Percentiles rank a stretch among this genome's conserved stretches.
Evolutionary conservation across 2,329 filamentous ascomycete species (phyloP).

Genomic region (Sclerotinia minor): DNA sequence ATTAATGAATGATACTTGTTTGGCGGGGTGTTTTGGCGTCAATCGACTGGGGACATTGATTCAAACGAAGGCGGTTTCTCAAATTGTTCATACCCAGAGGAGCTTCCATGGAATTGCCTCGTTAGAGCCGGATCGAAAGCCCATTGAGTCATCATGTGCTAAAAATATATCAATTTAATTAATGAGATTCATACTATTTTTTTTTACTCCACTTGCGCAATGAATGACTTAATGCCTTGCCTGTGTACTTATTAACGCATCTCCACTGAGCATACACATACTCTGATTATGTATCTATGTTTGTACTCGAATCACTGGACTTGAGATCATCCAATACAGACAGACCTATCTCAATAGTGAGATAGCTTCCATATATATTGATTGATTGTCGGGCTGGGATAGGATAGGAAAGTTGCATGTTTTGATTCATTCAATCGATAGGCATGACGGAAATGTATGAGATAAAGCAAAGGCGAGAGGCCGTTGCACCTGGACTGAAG

Average conservation of each 20-base stretch:
- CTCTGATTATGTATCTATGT: neutral
- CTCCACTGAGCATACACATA: neutral
- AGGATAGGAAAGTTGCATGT: too few species aligned
- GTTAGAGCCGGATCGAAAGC: neutral
- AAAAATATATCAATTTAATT: neutral
- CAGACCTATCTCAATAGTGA: too few species aligned
- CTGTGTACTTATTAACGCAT: neutral
- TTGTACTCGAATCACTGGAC: too few species aligned
- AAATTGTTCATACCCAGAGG: slow-evolving; percentile 11
- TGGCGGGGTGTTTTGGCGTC: slow-evolving; percentile 3
- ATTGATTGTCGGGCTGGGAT: too few species aligned
- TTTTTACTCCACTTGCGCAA: neutral
- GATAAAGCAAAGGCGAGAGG: too few species aligned
- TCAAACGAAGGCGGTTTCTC: neutral
- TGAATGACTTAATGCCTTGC: neutral
- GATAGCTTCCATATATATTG: too few species aligned
- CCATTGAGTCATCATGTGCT: neutral
- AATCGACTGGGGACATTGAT: neutral
- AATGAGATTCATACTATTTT: neutral
- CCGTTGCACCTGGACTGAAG: too few species aligned
- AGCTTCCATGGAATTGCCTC: neutral
- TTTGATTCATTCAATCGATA: too few species aligned
- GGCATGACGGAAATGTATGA: too few species aligned
- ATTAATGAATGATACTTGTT: neutral
- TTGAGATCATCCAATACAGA: too few species aligned